Conservation (phyloP, 495 filamentous ascomycete species). For the Annulohypoxylon moriforme region DNA sequence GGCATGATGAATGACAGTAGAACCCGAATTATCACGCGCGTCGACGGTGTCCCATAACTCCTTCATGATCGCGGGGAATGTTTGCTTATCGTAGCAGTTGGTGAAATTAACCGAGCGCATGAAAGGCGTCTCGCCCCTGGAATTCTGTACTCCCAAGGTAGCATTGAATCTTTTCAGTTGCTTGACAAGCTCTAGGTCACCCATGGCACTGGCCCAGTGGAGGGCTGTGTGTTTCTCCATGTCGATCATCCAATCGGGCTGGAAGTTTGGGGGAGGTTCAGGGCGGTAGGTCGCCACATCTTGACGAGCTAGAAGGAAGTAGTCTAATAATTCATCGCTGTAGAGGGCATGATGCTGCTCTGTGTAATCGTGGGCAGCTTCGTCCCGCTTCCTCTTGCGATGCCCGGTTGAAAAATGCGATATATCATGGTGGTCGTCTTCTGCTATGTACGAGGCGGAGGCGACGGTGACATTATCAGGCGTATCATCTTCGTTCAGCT, state of each 20-base stretch:
- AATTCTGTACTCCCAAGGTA: constrained; percentile 71
- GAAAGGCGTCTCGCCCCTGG: constrained; percentile 89
- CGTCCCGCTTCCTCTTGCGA: constrained; percentile 82
- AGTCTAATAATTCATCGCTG: constrained; percentile 90
- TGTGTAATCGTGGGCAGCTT: constrained; percentile 70
- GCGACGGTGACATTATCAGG: constrained; percentile 82
- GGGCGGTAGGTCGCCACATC: constrained; percentile 76
- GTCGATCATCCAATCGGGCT: constrained; percentile 89
- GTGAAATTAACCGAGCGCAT: constrained; percentile 96
- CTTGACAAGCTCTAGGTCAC: constrained; percentile 89
- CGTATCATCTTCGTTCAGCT: constrained; percentile 82
- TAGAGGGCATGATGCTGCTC: constrained; percentile 90
- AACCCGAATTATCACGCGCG: constrained; percentile 77
- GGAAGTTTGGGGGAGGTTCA: constrained; percentile 81
- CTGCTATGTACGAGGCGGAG: constrained; percentile 83
- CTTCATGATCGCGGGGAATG: constrained; percentile 83
- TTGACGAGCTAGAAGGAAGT: constrained; percentile 85
- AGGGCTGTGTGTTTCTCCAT: constrained; percentile 87
- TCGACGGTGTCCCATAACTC: constrained; percentile 81
- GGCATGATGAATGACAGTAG: constrained; percentile 92
- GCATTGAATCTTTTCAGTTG: constrained; percentile 83
- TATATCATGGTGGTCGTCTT: constrained; percentile 77
- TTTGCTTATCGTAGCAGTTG: constrained; percentile 91
- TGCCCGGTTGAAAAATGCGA: constrained; percentile 73
- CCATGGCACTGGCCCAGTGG: constrained; percentile 99